Base-by-base conservation (phyloP, 495 filamentous ascomycete genomes). In the Daldinia vernicosa region DNA sequence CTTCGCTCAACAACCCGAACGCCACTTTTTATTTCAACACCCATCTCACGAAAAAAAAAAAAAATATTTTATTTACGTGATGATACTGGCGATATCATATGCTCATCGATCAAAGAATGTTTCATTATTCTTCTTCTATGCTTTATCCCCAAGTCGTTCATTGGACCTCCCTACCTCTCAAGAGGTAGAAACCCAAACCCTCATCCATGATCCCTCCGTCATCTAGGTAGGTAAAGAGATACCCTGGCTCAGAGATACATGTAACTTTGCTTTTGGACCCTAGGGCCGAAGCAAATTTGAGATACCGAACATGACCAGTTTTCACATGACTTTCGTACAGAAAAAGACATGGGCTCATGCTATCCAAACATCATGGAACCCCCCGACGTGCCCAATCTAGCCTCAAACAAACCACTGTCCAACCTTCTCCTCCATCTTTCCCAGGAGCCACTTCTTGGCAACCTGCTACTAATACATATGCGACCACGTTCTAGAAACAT, bases 401-500 rank as follows among this genome's bases (percentile, higher is more conserved):
- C 37, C 62, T 63, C 45, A 43, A 61, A 35, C 33, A 60, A n/a
- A 32, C 22, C 30, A n/a, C 51, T 24, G 26, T 50, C 32, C 32
- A 22, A 32, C 40, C 52, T 59, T 40, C 37, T 30, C 27, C 53
- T 51, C 50, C 45, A 37, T 32, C 37, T 43, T 45, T n/a, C 15
- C 19, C 22, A 58, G 60, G 39, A 6, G 28, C 30, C 30, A 14
- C 43, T 19, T 60, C 40, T 57, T 33, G 52, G 58, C 56, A 40
- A 53, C 33, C 26, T 32, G n/a, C 14, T 63, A 66, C 61, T 66
- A 66, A 69, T 73, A 69, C 54, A 69, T 33, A 56, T 51, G 56
- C 30, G 63, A 58, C 52, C 17, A 30, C 53, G 51, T 58, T 73
- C 65, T 62, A 66, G 60, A 59, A 69, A 73, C 43, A 69, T 66